Evolutionary conservation across 768 basidiomycete species (phyloP).

Genomic region (Leccinum barrowsii): DNA sequence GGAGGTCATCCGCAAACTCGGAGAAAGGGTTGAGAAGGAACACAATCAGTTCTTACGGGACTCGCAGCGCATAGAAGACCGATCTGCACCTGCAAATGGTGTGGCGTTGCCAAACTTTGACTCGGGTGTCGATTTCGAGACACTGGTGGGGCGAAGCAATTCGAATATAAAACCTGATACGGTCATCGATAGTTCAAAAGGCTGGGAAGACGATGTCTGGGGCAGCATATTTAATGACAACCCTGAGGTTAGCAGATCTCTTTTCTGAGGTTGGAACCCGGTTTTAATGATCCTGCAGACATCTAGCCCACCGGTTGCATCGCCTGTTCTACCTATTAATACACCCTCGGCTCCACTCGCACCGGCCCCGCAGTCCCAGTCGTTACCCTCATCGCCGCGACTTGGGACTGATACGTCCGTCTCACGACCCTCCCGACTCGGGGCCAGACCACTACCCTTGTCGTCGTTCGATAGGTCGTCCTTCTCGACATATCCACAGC

Average conservation of each 20-base stretch:
- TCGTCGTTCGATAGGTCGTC: conserved; percentile 33
- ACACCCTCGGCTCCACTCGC: conserved; percentile 9
- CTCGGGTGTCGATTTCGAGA: conserved; percentile 81
- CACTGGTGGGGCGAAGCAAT: conserved; percentile 64
- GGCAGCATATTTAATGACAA: conserved; percentile 64
- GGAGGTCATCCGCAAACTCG: conserved; percentile 70
- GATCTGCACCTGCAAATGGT: conserved; percentile 49
- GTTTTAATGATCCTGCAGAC: conserved; percentile 14
- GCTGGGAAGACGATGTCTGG: conserved; percentile 87
- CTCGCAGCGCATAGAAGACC: conserved; percentile 86
- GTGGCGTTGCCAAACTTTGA: conserved; percentile 33
- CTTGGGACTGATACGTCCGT: conserved; percentile 27
- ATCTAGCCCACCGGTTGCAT: conserved; percentile 12
- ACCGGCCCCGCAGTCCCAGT: conserved; percentile 28
- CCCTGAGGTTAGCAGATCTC: conserved; percentile 20
- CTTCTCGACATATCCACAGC: conserved; percentile 26
- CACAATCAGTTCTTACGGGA: conserved; percentile 91
- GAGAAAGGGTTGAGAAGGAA: conserved; percentile 88
- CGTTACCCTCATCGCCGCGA: conserved; percentile 39
- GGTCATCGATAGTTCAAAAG: conserved; percentile 34
- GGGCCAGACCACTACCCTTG: conserved; percentile 34
- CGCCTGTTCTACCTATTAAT: conserved; percentile 13
- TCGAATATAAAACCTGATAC: conserved; percentile 46
- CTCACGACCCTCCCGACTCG: conserved; percentile 39
- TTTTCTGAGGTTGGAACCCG: background rate